These are phyloP conservation scores for Gossypium davidsonii DNA, from an alignment of 441 rosid genomes.

Conservation along the genomic window DNA sequence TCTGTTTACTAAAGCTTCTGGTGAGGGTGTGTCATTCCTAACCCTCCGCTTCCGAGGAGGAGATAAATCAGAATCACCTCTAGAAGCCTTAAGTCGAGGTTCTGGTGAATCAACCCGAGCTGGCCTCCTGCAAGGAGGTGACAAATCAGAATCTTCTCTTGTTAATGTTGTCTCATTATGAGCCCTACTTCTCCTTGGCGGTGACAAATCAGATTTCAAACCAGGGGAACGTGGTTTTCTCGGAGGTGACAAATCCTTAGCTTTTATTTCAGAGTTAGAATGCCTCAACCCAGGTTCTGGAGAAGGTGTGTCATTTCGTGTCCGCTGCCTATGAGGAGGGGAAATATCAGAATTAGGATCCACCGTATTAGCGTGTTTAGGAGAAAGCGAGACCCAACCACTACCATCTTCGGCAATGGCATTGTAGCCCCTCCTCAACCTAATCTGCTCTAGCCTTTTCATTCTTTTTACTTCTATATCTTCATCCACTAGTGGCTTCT, in stretches of 20 bases:
- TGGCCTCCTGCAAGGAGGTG: slow-evolving; percentile 37
- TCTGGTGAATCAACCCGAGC: slow-evolving; percentile 21
- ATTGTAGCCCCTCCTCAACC: slow-evolving; percentile 47
- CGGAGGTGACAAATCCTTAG: slow-evolving; percentile 46
- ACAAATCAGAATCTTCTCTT: slow-evolving; percentile 30
- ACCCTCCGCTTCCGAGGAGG: slow-evolving; percentile 35
- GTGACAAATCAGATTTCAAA: slow-evolving; percentile 37
- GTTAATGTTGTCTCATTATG: slow-evolving; percentile 36
- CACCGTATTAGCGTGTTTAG: slow-evolving; percentile 7
- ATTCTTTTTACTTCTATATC: slow-evolving; percentile 84
- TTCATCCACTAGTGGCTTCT: slow-evolving; percentile 64
- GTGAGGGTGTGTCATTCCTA: slow-evolving; percentile 41
- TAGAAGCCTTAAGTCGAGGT: slow-evolving; percentile 8
- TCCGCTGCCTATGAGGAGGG: slow-evolving; percentile 46
- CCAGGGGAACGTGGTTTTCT: slow-evolving; percentile 15
- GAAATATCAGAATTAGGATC: slow-evolving; percentile 41
- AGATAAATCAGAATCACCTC: slow-evolving; percentile 32
- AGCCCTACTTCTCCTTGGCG: slow-evolving; percentile 30
- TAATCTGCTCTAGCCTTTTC: slow-evolving; percentile 71
- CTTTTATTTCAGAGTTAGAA: slow-evolving; percentile 19
- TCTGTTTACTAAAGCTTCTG: slow-evolving; percentile 22
- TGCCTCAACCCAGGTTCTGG: slow-evolving; percentile 38
- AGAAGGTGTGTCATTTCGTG: slow-evolving; percentile 54
- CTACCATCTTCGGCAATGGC: slow-evolving; percentile 89
- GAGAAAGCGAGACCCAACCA: slow-evolving; percentile 73